Evolutionary conservation across 768 basidiomycete genomes (phyloP).

Genomic region (Pisolithus tinctorius): DNA sequence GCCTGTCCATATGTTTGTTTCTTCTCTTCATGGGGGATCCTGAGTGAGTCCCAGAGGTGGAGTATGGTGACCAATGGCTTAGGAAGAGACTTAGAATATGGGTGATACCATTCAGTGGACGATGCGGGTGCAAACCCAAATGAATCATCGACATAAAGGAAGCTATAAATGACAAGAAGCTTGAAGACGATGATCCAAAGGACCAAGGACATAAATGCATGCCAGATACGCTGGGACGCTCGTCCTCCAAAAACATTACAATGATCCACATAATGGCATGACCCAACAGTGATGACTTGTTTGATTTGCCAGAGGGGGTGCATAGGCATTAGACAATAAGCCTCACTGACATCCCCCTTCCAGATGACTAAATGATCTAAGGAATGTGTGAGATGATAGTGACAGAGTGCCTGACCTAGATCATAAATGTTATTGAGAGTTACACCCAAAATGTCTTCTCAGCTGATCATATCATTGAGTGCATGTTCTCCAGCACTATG

Average conservation of each 20-base stretch:
- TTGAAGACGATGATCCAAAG: conserved; percentile 21
- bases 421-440: conserved; percentile 31
- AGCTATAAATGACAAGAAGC: conserved; percentile 18
- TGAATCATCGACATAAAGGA: conserved; percentile 23
- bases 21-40: conserved; percentile 30
- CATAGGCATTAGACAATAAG: too few species aligned
- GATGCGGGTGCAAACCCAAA: conserved; percentile 1
- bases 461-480: conserved; percentile 31
- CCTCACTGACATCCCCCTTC: too few species aligned
- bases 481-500: conserved; percentile 30
- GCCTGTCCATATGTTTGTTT: conserved; percentile 33
- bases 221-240: conserved; percentile 19
- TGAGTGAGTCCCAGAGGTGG: conserved; percentile 33
- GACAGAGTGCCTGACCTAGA: conserved; percentile 14
- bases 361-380: conserved; percentile 2
- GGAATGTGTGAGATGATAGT: neutral
- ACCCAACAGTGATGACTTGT: conserved; percentile 20
- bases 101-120: neutral
- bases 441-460: conserved; percentile 14
- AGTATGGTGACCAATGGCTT: conserved; percentile 13
- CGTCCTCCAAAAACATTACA: conserved; percentile 20
- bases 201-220: conserved; percentile 26
- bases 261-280: conserved; percentile 15
- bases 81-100: neutral
- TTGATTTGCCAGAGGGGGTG: too few species aligned